phyloP scores from a whole-genome alignment of 2,329 filamentous ascomycete species.

The Ascochyta viciae-villosae region DNA sequence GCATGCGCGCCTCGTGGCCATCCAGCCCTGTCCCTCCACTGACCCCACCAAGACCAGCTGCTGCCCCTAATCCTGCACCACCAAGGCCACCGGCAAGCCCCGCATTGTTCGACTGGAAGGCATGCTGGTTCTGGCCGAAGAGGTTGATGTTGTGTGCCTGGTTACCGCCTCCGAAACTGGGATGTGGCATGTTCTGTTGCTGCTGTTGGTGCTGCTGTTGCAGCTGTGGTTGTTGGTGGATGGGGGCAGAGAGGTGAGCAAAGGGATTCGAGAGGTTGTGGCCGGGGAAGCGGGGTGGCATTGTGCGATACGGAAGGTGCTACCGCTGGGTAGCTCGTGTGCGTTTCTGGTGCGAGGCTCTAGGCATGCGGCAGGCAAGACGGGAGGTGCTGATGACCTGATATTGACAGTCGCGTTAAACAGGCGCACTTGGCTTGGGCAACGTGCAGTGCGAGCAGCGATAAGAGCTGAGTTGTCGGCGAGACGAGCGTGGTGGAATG shows the following conservation, averaged over 20 bases:
- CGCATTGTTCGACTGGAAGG: conserved; percentile 59
- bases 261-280: conserved; percentile 67
- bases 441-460: not conserved
- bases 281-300: conserved; percentile 68
- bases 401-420: not conserved
- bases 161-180: conserved; percentile 64
- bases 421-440: not conserved
- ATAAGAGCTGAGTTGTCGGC: not conserved
- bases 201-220: conserved; percentile 49
- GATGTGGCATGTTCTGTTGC: conserved; percentile 65
- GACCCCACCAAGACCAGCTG: conserved; percentile 59
- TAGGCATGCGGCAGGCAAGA: conserved; percentile 5
- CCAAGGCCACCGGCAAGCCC: conserved; percentile 61
- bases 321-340: conserved; percentile 28
- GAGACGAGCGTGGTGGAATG: conserved; percentile 1
- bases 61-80: conserved; percentile 65
- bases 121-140: conserved; percentile 46
- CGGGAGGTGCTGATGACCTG: not conserved
- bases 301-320: conserved; percentile 43
- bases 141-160: conserved; percentile 71
- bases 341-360: conserved; percentile 8
- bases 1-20: conserved; percentile 86
- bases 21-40: conserved; percentile 71
- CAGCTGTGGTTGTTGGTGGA: conserved; percentile 56
- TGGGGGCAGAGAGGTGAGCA: conserved; percentile 59